Percentiles rank a stretch among this genome's conserved stretches.
These are phyloP conservation scores for Penicillium atrosanguineum DNA, from an alignment of 495 filamentous ascomycete genomes.

Conservation along the genomic window DNA sequence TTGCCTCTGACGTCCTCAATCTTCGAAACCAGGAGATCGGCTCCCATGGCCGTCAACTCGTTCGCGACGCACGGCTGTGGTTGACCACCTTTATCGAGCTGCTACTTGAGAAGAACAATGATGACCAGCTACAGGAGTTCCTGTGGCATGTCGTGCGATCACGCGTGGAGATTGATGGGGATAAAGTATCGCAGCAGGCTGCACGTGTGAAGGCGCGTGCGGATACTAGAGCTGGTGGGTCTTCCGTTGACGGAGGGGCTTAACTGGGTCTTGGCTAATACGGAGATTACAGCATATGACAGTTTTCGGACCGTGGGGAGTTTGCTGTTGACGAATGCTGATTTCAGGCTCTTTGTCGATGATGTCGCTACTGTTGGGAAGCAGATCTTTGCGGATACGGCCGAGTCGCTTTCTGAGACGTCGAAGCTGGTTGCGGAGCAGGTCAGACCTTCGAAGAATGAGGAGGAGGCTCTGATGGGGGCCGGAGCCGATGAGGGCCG, in stretches of 20 bases:
- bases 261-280: conserved; percentile 15
- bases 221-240: conserved; percentile 71
- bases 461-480: conserved; percentile 55
- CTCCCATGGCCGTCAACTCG: conserved; percentile 68
- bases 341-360: conserved; percentile 84
- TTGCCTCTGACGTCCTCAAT: conserved; percentile 76
- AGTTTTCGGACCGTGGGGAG: conserved; percentile 81
- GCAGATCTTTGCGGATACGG: conserved; percentile 85
- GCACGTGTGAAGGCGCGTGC: conserved; percentile 66
- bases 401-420: conserved; percentile 67
- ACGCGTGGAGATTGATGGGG: conserved; percentile 64
- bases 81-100: conserved; percentile 73
- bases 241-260: conserved; percentile 1
- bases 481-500: conserved; percentile 54
- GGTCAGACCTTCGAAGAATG: conserved; percentile 62
- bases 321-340: conserved; percentile 81
- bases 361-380: conserved; percentile 76
- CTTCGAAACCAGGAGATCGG: conserved; percentile 73
- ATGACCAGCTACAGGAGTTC: conserved; percentile 89
- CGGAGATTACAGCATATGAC: conserved; percentile 59
- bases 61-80: conserved; percentile 69
- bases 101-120: conserved; percentile 72
- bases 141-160: conserved; percentile 81
- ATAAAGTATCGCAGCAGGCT: conserved; percentile 61
- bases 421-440: conserved; percentile 71